phyloP scores from a whole-genome alignment of 2,329 filamentous ascomycete species.

The Trichophyton rubrum region DNA sequence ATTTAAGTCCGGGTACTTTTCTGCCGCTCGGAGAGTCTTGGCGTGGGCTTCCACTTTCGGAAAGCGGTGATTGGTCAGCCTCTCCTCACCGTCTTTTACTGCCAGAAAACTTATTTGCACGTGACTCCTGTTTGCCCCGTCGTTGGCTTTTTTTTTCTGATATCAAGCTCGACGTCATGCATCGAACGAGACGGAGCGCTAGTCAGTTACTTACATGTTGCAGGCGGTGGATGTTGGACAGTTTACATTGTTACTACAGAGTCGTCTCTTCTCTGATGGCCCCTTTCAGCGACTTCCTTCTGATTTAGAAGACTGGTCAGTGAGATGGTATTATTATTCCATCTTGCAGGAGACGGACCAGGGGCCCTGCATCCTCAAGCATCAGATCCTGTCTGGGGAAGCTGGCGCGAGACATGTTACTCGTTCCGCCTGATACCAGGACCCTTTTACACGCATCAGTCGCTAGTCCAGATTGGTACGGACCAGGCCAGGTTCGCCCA shows the following conservation, averaged over 20 bases:
- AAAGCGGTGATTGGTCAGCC: conserved; percentile 3
- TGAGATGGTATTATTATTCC: not conserved
- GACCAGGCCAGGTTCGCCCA: not conserved
- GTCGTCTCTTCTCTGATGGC: too few relatives aligned
- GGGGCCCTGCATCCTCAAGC: not conserved
- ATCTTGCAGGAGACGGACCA: not conserved
- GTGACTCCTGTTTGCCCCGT: not conserved
- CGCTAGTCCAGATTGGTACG: not conserved
- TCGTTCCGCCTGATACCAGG: not conserved
- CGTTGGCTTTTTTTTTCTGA: not conserved
- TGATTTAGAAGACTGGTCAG: too few relatives aligned
- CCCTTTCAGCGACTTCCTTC: too few relatives aligned
- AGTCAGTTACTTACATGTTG: not conserved
- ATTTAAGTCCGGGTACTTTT: not conserved
- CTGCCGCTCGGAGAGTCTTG: not conserved
- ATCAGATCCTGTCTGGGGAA: conserved; percentile 4
- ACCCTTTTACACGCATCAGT: too few relatives aligned
- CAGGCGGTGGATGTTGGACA: too few relatives aligned
- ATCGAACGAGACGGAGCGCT: not conserved
- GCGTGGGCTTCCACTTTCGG: not conserved
- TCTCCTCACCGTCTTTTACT: conserved; percentile 11
- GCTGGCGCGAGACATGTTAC: conserved; percentile 3
- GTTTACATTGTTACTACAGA: too few relatives aligned
- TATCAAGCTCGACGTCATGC: not conserved
- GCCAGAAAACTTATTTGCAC: not conserved